Base-by-base conservation (phyloP, 768 basidiomycete species). In the Russula vinacea region DNA sequence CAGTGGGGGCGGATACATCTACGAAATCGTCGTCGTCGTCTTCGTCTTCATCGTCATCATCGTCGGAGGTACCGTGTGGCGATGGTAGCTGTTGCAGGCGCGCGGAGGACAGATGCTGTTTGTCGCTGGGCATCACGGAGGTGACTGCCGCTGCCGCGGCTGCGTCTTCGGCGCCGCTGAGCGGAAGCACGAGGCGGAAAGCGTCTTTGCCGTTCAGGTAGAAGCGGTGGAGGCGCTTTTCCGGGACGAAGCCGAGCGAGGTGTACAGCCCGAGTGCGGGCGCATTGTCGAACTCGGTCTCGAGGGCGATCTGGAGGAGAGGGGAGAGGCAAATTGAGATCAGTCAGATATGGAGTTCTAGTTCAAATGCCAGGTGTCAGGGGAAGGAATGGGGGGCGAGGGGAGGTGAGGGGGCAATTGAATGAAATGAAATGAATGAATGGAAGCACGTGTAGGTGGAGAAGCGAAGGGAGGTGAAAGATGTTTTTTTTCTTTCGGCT, bases 121-220 rank as follows among this genome's bases (percentile, higher is more conserved):
- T 62, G 40, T 45, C 13, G 14, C 42, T 7, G 42, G 55, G 47
- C 10, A n/a, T n/a, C n/a, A 11, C 19, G 32, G 29, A 32, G 10
- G 32, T 4, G 10, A 9, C 16, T 3, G 22, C 44, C n/a, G n/a
- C n/a, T n/a, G 9, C 44, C 10, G 8, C 5, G 0, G 44, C 39
- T 7, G 29, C 29, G 17, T 26, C 62, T 29, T 32, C 47, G 16
- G 54, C 14, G 26, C 29, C 49, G 5, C 85, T 81, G 6, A 90
- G 75, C 35, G 82, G 76, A 51, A 91, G 84, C 24, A 91, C 84
- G 54, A 94, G 84, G 44, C 92, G 81, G 71, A 92, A 97, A 0
- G 95, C 95, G 72, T 98, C 94, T 76, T 98, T 98, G 52, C 92
- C 93, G 72, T 97, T 99, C 68, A 98, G 84, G 71, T 99, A 98